phyloP scores from a whole-genome alignment of 2,329 filamentous ascomycete species.

The Penicillium sp. region DNA sequence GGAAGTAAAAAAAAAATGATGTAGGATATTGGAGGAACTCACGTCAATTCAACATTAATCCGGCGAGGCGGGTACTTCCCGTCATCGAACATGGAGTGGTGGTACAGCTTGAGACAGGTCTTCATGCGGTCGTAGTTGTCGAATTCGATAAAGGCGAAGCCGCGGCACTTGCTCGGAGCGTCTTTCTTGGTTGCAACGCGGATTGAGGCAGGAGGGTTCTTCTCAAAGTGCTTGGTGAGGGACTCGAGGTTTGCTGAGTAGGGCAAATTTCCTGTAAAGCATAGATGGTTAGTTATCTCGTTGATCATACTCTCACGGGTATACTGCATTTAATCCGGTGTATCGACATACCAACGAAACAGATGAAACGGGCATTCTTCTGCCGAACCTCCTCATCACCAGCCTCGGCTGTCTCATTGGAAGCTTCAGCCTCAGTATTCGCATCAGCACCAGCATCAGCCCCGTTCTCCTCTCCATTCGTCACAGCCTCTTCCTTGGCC shows the following conservation, averaged over 20 bases:
- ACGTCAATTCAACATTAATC: slow-evolving; percentile 93
- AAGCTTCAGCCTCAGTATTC: slow-evolving; percentile 16
- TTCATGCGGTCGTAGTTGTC: slow-evolving; percentile 85
- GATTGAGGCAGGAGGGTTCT: slow-evolving; percentile 68
- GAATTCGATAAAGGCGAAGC: slow-evolving; percentile 89
- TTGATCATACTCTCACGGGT: neutral
- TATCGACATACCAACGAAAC: slow-evolving; percentile 67
- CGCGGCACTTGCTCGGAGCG: slow-evolving; percentile 64
- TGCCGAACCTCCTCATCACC: neutral
- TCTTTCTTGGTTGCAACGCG: slow-evolving; percentile 72
- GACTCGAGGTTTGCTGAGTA: slow-evolving; percentile 73
- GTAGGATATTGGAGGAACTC: slow-evolving; percentile 38
- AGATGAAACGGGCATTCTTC: slow-evolving; percentile 65
- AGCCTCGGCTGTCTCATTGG: slow-evolving; percentile 2
- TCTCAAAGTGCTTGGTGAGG: slow-evolving; percentile 74
- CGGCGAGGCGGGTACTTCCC: slow-evolving; percentile 61
- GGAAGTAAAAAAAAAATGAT: neutral
- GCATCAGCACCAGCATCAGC: neutral
- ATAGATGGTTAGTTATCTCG: neutral
- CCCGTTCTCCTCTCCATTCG: neutral
- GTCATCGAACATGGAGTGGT: slow-evolving; percentile 76
- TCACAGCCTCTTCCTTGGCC: slow-evolving; percentile 12
- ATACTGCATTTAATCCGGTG: neutral
- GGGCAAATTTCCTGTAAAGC: slow-evolving; percentile 73
- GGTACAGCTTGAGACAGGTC: slow-evolving; percentile 86